phyloP scores from a whole-genome alignment of 2,329 filamentous ascomycete genomes.

The Teratosphaeria epicoccoides region DNA sequence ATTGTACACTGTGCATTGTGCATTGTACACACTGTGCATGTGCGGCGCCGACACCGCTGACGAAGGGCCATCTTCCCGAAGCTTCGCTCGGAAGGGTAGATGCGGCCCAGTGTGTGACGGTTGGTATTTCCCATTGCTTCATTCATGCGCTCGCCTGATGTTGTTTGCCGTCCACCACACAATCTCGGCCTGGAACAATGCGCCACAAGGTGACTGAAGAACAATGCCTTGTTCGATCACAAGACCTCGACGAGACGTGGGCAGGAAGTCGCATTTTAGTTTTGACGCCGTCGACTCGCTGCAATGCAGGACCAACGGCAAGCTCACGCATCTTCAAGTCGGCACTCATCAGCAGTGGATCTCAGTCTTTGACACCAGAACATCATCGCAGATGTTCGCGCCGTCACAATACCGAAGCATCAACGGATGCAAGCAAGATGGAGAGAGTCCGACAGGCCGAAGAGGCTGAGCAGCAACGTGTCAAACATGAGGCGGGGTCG shows the following conservation, averaged over 20 bases:
- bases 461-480: not conserved
- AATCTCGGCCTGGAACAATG: not conserved
- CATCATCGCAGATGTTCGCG: not conserved
- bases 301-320: not conserved
- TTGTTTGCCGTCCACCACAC: no score
- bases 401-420: not conserved
- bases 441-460: not conserved
- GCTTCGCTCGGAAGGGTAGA: not conserved
- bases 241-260: not conserved
- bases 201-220: not conserved
- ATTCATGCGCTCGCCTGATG: no score
- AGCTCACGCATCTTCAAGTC: not conserved
- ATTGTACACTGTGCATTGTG: no score
- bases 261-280: not conserved
- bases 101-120: not conserved
- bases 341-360: not conserved
- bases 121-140: not conserved
- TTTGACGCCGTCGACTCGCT: not conserved
- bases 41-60: not conserved
- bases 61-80: not conserved
- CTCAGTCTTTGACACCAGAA: not conserved
- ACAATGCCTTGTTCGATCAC: not conserved
- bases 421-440: not conserved
- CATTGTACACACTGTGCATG: not conserved
- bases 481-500: not conserved